phyloP scores from a whole-genome alignment of 306 rosid genomes.

The Vachellia collinsii region DNA sequence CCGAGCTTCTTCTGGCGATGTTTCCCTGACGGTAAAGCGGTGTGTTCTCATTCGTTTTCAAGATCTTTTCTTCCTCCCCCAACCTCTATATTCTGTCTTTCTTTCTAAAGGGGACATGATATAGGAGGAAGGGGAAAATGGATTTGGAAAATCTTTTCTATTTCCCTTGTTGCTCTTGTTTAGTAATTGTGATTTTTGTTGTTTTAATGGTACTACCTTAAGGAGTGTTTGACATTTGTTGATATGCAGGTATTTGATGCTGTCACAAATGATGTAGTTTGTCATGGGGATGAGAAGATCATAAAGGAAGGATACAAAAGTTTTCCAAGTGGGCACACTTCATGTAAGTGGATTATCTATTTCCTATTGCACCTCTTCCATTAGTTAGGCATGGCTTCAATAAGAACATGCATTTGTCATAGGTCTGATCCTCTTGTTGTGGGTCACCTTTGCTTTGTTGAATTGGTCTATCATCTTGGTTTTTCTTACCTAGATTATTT shows the following conservation, averaged over 20 bases:
- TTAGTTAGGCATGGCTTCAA: neutral
- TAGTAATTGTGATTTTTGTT: neutral
- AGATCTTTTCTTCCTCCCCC: neutral
- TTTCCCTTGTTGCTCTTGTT: conserved; percentile 4
- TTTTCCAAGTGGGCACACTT: conserved; percentile 50
- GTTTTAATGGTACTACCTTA: neutral
- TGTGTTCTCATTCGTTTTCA: conserved; percentile 3
- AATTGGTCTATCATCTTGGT: neutral
- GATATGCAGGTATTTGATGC: conserved; percentile 27
- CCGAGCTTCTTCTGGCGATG: conserved; percentile 27
- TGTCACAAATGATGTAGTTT: conserved; percentile 29
- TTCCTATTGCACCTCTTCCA: neutral
- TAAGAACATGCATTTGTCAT: neutral
- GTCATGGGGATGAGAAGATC: conserved; percentile 32
- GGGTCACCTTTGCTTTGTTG: neutral
- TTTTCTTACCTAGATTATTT: neutral
- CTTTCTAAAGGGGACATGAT: neutral
- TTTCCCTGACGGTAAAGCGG: conserved; percentile 26
- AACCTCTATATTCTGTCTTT: neutral
- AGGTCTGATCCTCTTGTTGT: neutral
- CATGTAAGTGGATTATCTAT: conserved; percentile 29
- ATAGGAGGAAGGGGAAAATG: neutral
- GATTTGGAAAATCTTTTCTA: neutral
- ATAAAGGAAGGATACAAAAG: conserved; percentile 47
- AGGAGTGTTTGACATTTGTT: neutral